A percentile compares a stretch with the other conserved stretches of the same genome.
phyloP scores from a whole-genome alignment of 345 rosid species.

The Arabidopsis suecica region DNA sequence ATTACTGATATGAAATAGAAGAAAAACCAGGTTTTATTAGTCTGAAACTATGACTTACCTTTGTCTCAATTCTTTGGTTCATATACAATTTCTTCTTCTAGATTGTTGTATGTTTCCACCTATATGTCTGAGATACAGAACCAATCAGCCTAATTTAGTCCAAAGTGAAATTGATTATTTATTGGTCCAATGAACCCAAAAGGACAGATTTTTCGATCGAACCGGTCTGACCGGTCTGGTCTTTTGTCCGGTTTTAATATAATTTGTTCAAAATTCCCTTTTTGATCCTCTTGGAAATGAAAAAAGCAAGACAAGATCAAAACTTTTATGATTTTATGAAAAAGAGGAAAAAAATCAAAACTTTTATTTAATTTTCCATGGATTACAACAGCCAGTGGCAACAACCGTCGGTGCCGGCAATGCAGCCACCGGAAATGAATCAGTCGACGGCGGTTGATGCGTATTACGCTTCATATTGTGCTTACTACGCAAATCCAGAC shows the following conservation, averaged over 20 bases:
- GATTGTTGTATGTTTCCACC: background rate
- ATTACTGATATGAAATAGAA: conserved; percentile 8
- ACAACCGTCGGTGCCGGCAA: conserved; percentile 12
- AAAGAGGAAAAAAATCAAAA: background rate
- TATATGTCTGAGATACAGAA: background rate
- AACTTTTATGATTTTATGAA: background rate
- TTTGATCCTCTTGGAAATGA: background rate
- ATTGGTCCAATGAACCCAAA: background rate
- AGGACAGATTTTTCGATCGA: background rate
- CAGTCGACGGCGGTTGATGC: background rate
- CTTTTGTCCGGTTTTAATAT: background rate
- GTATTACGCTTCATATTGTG: conserved; percentile 26
- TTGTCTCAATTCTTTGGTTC: conserved; percentile 1
- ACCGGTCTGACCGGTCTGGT: conserved; percentile 1
- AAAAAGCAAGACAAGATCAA: background rate
- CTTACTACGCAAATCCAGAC: conserved; percentile 31
- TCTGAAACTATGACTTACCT: conserved; percentile 20
- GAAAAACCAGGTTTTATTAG: conserved; percentile 3
- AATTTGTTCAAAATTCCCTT: background rate
- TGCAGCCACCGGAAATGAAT: conserved; percentile 14
- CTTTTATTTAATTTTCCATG: background rate
- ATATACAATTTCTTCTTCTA: background rate
- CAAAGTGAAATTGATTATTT: background rate
- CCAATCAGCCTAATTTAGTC: background rate
- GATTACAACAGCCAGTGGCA: conserved; percentile 26